Conservation (phyloP, 495 filamentous ascomycete species). For the Patellaria atrata region DNA sequence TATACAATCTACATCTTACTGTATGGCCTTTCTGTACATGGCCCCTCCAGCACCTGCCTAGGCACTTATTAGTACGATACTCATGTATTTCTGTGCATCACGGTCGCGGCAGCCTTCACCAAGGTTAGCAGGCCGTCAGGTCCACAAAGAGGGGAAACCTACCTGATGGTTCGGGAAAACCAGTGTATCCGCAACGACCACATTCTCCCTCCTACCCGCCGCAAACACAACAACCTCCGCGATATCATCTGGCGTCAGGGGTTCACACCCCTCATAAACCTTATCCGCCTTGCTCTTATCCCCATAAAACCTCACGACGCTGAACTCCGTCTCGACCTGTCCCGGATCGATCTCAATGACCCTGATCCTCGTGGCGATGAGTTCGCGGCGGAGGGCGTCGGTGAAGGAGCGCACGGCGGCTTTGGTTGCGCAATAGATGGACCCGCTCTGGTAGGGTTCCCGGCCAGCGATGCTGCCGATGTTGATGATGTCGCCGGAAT, state of each 20-base stretch:
- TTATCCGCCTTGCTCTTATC: slow-evolving; percentile 92
- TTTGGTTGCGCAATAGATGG: slow-evolving; percentile 95
- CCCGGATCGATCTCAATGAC: slow-evolving; percentile 91
- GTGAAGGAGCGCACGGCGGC: slow-evolving; percentile 79
- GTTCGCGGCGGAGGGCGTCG: slow-evolving; percentile 74
- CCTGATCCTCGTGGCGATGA: slow-evolving; percentile 72
- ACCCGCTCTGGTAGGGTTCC: slow-evolving; percentile 77
- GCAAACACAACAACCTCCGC: slow-evolving; percentile 89
- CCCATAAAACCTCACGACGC: slow-evolving; percentile 79
- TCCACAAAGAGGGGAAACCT: slow-evolving; percentile 12
- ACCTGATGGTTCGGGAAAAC: slow-evolving; percentile 90
- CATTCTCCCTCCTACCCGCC: slow-evolving; percentile 80
- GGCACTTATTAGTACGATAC: slow-evolving; percentile 4
- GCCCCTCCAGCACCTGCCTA: slow-evolving; percentile 27
- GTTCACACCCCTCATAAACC: slow-evolving; percentile 79
- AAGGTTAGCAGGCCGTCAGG: not conserved
- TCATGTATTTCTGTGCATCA: slow-evolving; percentile 35
- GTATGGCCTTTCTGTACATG: slow-evolving; percentile 26
- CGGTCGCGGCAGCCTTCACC: slow-evolving; percentile 35
- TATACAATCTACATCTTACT: slow-evolving; percentile 8
- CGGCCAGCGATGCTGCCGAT: slow-evolving; percentile 90
- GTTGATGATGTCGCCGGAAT: slow-evolving; percentile 88
- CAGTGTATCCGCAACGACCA: slow-evolving; percentile 84
- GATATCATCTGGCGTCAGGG: slow-evolving; percentile 89
- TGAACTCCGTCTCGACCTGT: slow-evolving; percentile 98